Conservation (phyloP, 495 filamentous ascomycete species). For the Xylaria grammica region DNA sequence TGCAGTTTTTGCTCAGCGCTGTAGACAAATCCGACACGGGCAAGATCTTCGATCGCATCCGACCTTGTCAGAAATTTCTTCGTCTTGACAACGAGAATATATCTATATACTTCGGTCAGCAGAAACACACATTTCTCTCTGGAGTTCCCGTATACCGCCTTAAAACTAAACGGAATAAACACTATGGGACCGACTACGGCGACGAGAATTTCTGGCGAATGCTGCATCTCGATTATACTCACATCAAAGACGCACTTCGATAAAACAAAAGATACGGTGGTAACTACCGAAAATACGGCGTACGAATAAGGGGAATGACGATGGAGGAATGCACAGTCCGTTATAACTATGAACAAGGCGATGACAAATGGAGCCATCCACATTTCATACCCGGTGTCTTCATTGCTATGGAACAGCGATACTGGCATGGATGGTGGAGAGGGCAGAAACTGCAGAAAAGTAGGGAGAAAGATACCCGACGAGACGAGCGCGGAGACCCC, state of each 20-base stretch:
- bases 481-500: background rate
- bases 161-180: background rate
- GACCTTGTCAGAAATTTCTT: background rate
- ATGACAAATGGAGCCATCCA: background rate
- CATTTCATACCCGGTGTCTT: conserved; percentile 9
- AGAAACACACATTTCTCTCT: background rate
- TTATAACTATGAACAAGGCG: background rate
- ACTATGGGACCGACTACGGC: background rate
- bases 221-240: background rate
- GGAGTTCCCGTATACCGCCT: background rate
- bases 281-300: background rate
- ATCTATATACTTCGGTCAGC: background rate
- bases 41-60: background rate
- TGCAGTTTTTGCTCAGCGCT: background rate
- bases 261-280: background rate
- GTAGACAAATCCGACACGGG: background rate
- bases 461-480: background rate
- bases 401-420: conserved; percentile 15
- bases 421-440: background rate
- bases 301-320: background rate
- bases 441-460: background rate
- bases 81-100: background rate
- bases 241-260: background rate
- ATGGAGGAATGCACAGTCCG: background rate
- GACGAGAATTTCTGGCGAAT: conserved; percentile 1